Percentiles rank a stretch among this genome's conserved stretches.
Evolutionary conservation across 331 rosid genomes (phyloP).

Genomic region (Quercus phellos): DNA sequence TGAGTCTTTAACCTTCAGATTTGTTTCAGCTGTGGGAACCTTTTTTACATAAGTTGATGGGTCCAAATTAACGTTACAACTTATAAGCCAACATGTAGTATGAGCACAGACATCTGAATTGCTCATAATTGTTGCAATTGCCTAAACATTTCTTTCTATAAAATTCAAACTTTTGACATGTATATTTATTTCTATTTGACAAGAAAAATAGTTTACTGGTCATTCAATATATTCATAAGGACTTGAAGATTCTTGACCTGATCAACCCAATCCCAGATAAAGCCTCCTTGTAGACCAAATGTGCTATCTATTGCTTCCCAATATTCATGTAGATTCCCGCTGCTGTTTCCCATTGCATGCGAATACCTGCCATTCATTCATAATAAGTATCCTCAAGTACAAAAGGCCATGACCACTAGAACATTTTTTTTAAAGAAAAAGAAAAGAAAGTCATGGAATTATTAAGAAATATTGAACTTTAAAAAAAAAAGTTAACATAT

Average conservation of each 20-base stretch:
- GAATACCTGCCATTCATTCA: constrained; percentile 67
- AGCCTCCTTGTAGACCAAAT: constrained; percentile 99
- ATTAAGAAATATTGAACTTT: neutral
- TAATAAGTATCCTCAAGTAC: constrained; percentile 2
- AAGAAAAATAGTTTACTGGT: neutral
- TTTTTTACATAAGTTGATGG: neutral
- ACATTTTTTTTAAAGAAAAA: neutral
- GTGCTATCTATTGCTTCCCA: constrained; percentile 95
- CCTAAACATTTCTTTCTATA: neutral
- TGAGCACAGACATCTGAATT: neutral
- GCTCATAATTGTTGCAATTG: neutral
- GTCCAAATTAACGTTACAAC: neutral
- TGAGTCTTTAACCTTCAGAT: neutral
- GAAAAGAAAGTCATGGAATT: neutral
- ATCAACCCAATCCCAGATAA: constrained; percentile 99
- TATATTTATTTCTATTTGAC: neutral
- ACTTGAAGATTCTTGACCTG: constrained; percentile 43
- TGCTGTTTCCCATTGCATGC: constrained; percentile 97
- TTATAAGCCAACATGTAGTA: neutral
- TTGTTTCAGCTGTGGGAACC: neutral
- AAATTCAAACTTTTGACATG: constrained; percentile 3
- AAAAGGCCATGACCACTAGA: constrained; percentile 3
- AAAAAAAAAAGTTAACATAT: neutral
- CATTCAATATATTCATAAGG: constrained; percentile 6
- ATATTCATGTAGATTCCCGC: constrained; percentile 73